A percentile compares a stretch with the other conserved stretches of the same genome.
Evolutionary conservation across 2,329 filamentous ascomycete species (phyloP).

Genomic region (Trichoderma pleuroti): DNA sequence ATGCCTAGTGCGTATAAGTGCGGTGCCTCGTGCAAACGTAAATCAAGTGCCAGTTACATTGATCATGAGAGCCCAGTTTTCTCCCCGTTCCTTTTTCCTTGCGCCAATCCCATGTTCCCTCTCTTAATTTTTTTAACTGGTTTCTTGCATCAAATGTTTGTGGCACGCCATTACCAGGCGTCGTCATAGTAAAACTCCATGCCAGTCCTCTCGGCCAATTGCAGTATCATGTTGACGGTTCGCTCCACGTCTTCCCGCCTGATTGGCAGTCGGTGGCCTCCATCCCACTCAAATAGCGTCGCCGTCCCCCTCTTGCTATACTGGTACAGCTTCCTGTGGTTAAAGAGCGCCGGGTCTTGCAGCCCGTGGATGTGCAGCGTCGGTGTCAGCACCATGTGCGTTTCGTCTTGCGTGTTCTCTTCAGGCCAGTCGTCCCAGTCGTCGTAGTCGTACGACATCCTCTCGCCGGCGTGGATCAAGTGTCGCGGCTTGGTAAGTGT

Average conservation of each 20-base stretch:
- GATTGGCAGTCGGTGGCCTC: constrained; percentile 66
- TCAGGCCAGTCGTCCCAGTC: constrained; percentile 40
- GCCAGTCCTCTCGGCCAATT: constrained; percentile 24
- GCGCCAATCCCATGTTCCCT: not conserved
- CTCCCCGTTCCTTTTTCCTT: not conserved
- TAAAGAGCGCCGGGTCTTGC: constrained; percentile 58
- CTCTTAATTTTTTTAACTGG: not conserved
- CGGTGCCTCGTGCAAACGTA: not conserved
- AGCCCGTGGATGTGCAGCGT: constrained; percentile 45
- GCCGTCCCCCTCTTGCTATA: constrained; percentile 57
- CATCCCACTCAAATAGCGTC: constrained; percentile 68
- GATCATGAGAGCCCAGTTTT: not conserved
- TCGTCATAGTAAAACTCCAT: constrained; percentile 1
- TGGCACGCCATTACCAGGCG: not conserved
- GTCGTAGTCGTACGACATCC: constrained; percentile 23
- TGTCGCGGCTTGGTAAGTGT: constrained; percentile 50
- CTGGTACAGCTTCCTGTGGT: constrained; percentile 47
- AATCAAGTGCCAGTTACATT: not conserved
- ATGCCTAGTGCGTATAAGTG: not conserved
- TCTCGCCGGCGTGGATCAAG: constrained; percentile 25
- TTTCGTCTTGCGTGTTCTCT: constrained; percentile 35
- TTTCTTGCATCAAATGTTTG: not conserved
- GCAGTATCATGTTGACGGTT: constrained; percentile 28
- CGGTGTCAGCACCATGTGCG: constrained; percentile 32
- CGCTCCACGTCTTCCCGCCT: constrained; percentile 62